Base-by-base conservation (phyloP, 2,329 filamentous ascomycete genomes). In the Colletotrichum horii region DNA sequence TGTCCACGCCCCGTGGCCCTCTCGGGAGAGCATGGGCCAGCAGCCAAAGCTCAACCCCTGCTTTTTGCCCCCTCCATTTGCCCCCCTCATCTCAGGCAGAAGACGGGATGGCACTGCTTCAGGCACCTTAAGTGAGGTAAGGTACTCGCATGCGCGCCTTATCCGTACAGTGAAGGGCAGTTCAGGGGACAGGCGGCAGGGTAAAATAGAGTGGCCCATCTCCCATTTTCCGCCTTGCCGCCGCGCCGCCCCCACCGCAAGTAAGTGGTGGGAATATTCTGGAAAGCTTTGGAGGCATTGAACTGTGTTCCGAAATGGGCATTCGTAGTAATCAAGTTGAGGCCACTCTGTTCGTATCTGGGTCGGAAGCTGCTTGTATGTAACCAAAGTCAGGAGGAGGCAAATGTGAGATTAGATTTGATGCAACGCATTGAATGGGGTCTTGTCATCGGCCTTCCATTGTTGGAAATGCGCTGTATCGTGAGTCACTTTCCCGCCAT, bases 251-350 rank as follows among this genome's bases (percentile, higher is more conserved):
- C 73, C 73, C 58, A 64, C 73, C 30, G 56, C 26, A 58, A 32
- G 14, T 34, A 36, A 72, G 69, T 75, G 73, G 70, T 68, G 74
- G 74, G 64, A 75, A 75, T 74, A 73, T 75, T 75, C 70, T 75
- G 70, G 74, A 75, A 75, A 69, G 64, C 32, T 26, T 19, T 67
- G 43, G 22, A 52, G 28, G 74, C 43, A 73, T 68, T 52, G 34
- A 62, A 65, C 36, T 71, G 69, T 36, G 43, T 26, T 65, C 58
- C 64, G 64, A 73, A 11, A 75, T 72, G 55, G 69, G 22, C 28
- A 22, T 14, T 32, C n/a, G 28, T 52, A 8, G 43, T 52, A 28
- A 43, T 66, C 48, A 32, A 38, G 16, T 56, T 66, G 48, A 73
- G 70, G 74, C 74, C 74, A 74, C 70, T 74, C 74, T 74, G 74